Percentiles rank a stretch among this genome's conserved stretches.
These are phyloP conservation scores for Asterophora parasitica DNA, from an alignment of 768 basidiomycete species.

Conservation along the genomic window DNA sequence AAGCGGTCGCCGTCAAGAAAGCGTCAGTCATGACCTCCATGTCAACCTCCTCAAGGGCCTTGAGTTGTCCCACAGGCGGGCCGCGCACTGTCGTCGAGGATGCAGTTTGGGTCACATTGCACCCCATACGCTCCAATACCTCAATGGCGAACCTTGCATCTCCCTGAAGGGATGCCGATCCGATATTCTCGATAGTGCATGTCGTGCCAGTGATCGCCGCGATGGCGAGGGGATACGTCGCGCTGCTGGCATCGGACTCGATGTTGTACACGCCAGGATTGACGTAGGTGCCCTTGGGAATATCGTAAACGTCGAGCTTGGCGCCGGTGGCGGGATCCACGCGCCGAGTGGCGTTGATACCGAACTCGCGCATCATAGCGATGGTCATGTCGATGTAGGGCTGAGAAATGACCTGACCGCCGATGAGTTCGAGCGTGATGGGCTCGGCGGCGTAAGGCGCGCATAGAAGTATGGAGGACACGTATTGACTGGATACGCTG, in stretches of 20 bases:
- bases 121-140: slow-evolving; percentile 94
- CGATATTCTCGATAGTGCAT: slow-evolving; percentile 92
- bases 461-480: slow-evolving; percentile 93
- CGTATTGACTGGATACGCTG: slow-evolving; percentile 96
- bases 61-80: slow-evolving; percentile 75
- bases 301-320: slow-evolving; percentile 75
- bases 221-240: slow-evolving; percentile 95
- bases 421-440: slow-evolving; percentile 86
- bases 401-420: slow-evolving; percentile 95
- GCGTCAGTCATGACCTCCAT: slow-evolving; percentile 99
- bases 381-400: slow-evolving; percentile 99
- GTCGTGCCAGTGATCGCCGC: slow-evolving; percentile 97
- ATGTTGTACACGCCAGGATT: slow-evolving; percentile 84
- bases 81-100: slow-evolving; percentile 91
- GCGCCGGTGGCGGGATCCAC: slow-evolving; percentile 55
- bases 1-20: slow-evolving; percentile 90
- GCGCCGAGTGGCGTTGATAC: slow-evolving; percentile 68
- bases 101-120: slow-evolving; percentile 80
- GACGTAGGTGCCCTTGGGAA: slow-evolving; percentile 73
- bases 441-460: slow-evolving; percentile 86
- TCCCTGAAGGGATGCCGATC: slow-evolving; percentile 88
- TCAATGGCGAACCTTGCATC: slow-evolving; percentile 94
- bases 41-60: slow-evolving; percentile 82
- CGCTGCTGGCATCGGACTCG: slow-evolving; percentile 92
- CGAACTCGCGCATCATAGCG: slow-evolving; percentile 95